phyloP scores from a whole-genome alignment of 495 filamentous ascomycete genomes.

The Aspergillus ostianus region DNA sequence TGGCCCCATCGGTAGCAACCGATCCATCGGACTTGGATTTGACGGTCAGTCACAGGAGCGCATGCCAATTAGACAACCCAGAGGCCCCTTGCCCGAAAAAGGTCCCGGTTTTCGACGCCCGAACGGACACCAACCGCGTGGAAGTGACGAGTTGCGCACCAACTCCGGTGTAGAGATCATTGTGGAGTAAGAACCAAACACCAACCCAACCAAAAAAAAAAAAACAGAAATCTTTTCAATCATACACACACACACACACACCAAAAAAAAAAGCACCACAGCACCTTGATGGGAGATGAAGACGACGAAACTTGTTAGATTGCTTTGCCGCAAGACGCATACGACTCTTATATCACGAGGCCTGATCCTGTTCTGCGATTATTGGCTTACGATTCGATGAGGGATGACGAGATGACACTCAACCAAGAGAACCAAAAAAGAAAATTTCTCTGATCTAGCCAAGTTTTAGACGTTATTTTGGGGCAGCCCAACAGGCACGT shows the following conservation, averaged over 20 bases:
- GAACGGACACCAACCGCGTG: slow-evolving; percentile 77
- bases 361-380: slow-evolving; percentile 42
- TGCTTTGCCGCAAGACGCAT: slow-evolving; percentile 49
- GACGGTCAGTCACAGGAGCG: slow-evolving; percentile 64
- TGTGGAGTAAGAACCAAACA: slow-evolving; percentile 42
- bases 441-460: slow-evolving; percentile 49
- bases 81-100: slow-evolving; percentile 76
- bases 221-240: slow-evolving; percentile 10
- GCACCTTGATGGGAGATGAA: slow-evolving; percentile 27
- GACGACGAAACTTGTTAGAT: slow-evolving; percentile 37
- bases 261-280: slow-evolving; percentile 14
- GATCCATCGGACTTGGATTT: slow-evolving; percentile 64
- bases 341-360: slow-evolving; percentile 50
- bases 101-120: slow-evolving; percentile 71
- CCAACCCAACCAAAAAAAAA: not conserved
- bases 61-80: slow-evolving; percentile 77
- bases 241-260: no score
- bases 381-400: slow-evolving; percentile 56
- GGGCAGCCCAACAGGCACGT: slow-evolving; percentile 47
- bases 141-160: slow-evolving; percentile 72
- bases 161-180: slow-evolving; percentile 58
- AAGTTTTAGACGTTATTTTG: slow-evolving; percentile 51
- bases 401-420: slow-evolving; percentile 56
- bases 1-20: slow-evolving; percentile 85
- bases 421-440: slow-evolving; percentile 38